Evolutionary conservation across 1,139 yeast species (phyloP).

Genomic region (Suhomyces panamericanus): DNA sequence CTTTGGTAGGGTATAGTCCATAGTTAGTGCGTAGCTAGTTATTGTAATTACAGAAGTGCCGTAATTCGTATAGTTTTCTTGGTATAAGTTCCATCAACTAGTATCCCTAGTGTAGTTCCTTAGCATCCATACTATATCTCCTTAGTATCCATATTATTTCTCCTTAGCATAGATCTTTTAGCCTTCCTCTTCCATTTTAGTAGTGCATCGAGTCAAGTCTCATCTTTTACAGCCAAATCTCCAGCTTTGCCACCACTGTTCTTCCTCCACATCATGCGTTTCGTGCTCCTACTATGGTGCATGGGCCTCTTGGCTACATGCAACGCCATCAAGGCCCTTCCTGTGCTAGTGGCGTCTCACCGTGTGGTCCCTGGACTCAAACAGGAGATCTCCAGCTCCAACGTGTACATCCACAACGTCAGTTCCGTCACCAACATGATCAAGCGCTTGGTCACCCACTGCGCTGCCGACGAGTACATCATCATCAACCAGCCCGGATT

Average conservation of each 20-base stretch:
- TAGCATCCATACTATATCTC: too few relatives aligned
- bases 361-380: slow-evolving; percentile 41
- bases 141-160: too few relatives aligned
- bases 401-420: slow-evolving; percentile 21
- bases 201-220: too few relatives aligned
- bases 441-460: slow-evolving; percentile 53
- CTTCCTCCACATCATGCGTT: background rate
- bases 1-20: too few relatives aligned
- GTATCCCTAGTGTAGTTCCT: too few relatives aligned
- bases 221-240: background rate
- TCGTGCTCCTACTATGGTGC: background rate
- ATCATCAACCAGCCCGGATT: slow-evolving; percentile 74
- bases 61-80: too few relatives aligned
- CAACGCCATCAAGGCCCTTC: slow-evolving; percentile 25
- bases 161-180: too few relatives aligned
- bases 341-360: slow-evolving; percentile 46
- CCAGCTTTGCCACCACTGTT: background rate
- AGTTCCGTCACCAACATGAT: slow-evolving; percentile 45
- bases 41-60: too few relatives aligned
- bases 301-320: slow-evolving; percentile 1
- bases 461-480: slow-evolving; percentile 70
- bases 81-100: too few relatives aligned
- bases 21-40: too few relatives aligned
- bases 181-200: too few relatives aligned
- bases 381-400: slow-evolving; percentile 26